These are phyloP conservation scores for Sporisorium graminicola DNA, from an alignment of 1,284 basidiomycete species.

Conservation along the genomic window DNA sequence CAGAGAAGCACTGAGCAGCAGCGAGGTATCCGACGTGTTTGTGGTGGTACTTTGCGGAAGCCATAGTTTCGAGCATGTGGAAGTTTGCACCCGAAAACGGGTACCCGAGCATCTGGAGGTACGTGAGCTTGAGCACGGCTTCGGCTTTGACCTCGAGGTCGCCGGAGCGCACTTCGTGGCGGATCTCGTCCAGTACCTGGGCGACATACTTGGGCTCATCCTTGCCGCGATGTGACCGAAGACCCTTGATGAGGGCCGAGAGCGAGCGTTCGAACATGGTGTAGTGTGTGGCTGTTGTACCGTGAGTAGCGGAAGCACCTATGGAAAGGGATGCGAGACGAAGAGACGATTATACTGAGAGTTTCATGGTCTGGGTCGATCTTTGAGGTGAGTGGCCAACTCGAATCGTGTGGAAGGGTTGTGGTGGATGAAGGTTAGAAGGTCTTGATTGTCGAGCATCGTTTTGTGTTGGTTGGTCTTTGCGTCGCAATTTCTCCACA, in stretches of 20 bases:
- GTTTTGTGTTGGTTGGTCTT: conserved; percentile 23
- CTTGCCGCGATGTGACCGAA: conserved; percentile 69
- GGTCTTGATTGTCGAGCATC: background rate
- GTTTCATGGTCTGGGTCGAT: background rate
- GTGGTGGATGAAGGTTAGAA: background rate
- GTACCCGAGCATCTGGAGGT: conserved; percentile 90
- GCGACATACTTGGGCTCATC: conserved; percentile 72
- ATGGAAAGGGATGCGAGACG: background rate
- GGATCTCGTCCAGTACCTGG: conserved; percentile 77
- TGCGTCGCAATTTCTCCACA: conserved; percentile 17
- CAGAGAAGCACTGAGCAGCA: conserved; percentile 89
- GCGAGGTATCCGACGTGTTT: conserved; percentile 97
- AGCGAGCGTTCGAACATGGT: conserved; percentile 68
- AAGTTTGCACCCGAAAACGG: conserved; percentile 71
- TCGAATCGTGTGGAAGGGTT: background rate
- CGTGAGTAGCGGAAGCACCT: background rate
- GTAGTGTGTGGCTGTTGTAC: background rate
- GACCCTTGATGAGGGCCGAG: conserved; percentile 67
- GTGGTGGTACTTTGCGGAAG: conserved; percentile 86
- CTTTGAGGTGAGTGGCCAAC: background rate
- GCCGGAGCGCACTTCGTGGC: conserved; percentile 88
- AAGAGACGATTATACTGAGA: background rate
- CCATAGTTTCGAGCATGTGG: conserved; percentile 98
- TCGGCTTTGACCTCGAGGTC: conserved; percentile 98
- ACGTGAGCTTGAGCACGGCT: conserved; percentile 94